These are phyloP conservation scores for Candida arabinofermentans DNA, from an alignment of 805 yeast species.

Conservation along the genomic window DNA sequence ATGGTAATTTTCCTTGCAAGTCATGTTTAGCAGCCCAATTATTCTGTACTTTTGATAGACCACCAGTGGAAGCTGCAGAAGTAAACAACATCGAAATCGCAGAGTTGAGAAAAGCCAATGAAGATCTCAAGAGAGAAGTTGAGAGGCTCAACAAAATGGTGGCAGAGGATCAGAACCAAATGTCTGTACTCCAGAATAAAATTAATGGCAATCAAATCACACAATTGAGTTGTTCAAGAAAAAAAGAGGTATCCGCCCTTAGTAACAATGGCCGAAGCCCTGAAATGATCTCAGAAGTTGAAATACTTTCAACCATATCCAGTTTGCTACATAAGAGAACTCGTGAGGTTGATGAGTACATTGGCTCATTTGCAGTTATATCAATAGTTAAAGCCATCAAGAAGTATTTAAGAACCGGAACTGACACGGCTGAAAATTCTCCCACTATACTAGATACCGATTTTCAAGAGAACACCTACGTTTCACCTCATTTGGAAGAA, in stretches of 20 bases:
- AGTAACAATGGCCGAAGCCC: not conserved
- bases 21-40: conserved; percentile 8
- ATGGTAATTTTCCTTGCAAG: conserved; percentile 15
- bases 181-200: not conserved
- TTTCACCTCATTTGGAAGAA: conserved; percentile 14
- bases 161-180: not conserved
- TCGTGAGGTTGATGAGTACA: conserved; percentile 17
- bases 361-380: conserved; percentile 23
- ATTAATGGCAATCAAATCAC: too few species aligned
- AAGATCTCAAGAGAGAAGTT: conserved; percentile 3
- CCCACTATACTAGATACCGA: conserved; percentile 11
- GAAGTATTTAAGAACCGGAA: conserved; percentile 13
- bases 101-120: conserved; percentile 1
- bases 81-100: not conserved
- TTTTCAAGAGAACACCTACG: conserved; percentile 8
- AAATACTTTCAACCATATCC: conserved; percentile 8
- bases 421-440: conserved; percentile 4
- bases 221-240: too few species aligned
- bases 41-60: conserved; percentile 9
- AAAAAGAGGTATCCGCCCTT: too few species aligned
- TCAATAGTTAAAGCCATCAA: conserved; percentile 21
- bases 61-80: not conserved
- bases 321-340: conserved; percentile 11
- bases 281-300: conserved; percentile 2
- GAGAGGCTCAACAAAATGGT: not conserved